These are phyloP conservation scores for Ustilaginoidea virens DNA, from an alignment of 2,329 filamentous ascomycete species.

Conservation along the genomic window DNA sequence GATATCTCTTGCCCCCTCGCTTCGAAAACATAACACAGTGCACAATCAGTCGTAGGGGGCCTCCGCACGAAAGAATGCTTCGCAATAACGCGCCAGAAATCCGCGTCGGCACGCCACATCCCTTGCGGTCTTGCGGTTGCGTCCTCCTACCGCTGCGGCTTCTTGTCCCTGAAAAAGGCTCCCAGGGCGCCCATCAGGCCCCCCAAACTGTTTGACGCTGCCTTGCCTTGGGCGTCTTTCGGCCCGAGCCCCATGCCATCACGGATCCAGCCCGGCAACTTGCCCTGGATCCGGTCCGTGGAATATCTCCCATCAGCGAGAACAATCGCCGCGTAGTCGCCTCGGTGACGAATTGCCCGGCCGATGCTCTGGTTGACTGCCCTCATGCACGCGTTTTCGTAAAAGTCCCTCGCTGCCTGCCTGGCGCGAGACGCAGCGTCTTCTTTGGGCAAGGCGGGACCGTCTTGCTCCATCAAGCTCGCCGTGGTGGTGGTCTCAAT, in stretches of 20 bases:
- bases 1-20: too few relatives aligned
- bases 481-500: slow-evolving; percentile 47
- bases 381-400: slow-evolving; percentile 91
- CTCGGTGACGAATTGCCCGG: slow-evolving; percentile 72
- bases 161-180: slow-evolving; percentile 42
- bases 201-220: slow-evolving; percentile 23
- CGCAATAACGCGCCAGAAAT: too few relatives aligned
- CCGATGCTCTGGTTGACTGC: slow-evolving; percentile 96
- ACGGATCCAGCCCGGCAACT: slow-evolving; percentile 82
- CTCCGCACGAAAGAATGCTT: too few relatives aligned
- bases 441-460: slow-evolving; percentile 8
- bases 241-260: slow-evolving; percentile 38
- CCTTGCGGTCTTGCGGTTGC: too few relatives aligned
- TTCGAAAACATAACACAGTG: too few relatives aligned
- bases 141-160: neutral
- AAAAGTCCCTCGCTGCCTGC: slow-evolving; percentile 58
- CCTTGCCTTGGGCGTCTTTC: slow-evolving; percentile 29
- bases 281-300: slow-evolving; percentile 55
- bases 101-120: too few relatives aligned
- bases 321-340: slow-evolving; percentile 82
- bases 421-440: slow-evolving; percentile 23
- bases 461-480: slow-evolving; percentile 14
- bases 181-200: slow-evolving; percentile 43
- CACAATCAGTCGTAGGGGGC: too few relatives aligned
- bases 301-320: slow-evolving; percentile 70